Conservation (phyloP, 108 stramenopile species). For the Epipyxis sp. region DNA sequence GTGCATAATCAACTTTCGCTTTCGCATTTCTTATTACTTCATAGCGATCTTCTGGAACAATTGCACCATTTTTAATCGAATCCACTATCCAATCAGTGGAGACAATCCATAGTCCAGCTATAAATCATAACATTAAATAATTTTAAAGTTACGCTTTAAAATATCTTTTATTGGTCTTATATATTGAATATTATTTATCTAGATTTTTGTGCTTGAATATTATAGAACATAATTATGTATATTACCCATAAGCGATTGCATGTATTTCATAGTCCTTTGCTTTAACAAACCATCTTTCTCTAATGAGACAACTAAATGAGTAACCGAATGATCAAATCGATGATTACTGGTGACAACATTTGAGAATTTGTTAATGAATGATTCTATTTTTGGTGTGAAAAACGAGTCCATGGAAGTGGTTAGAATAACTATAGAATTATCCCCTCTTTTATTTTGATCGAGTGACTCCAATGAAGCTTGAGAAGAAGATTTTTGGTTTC, state of each 20-base stretch:
- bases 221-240: too few relatives aligned
- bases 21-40: slow-evolving; percentile 9
- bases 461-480: background rate
- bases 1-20: background rate
- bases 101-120: background rate
- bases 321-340: background rate
- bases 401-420: background rate
- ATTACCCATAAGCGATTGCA: slow-evolving; percentile 6
- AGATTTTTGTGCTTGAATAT: too few relatives aligned
- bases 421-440: background rate
- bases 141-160: too few relatives aligned
- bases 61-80: background rate
- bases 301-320: slow-evolving; percentile 1
- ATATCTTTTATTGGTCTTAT: too few relatives aligned
- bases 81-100: background rate
- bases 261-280: slow-evolving; percentile 23
- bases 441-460: background rate
- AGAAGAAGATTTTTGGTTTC: background rate
- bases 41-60: background rate
- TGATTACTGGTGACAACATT: background rate
- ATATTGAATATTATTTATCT: too few relatives aligned
- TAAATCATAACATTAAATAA: too few relatives aligned
- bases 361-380: background rate
- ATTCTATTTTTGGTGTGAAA: background rate
- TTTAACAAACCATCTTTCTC: background rate